Evolutionary conservation across 106 monocot genomes (phyloP).

Genomic region (Dendrobium catenatum): DNA sequence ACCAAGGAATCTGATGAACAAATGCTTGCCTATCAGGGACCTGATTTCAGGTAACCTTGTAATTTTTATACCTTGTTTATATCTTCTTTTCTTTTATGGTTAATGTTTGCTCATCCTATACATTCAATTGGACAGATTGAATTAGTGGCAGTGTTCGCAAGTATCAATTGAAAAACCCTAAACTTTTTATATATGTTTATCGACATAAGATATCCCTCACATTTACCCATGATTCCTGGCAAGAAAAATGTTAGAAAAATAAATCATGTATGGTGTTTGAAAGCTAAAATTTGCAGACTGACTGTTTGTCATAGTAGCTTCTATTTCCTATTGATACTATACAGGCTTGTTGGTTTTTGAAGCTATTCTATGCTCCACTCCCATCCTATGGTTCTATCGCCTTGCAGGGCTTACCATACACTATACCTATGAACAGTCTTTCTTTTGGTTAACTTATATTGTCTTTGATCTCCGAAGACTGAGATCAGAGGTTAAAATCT

Average conservation of each 20-base stretch:
- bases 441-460: background rate
- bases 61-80: background rate
- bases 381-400: too few species aligned
- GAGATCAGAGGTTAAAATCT: too few species aligned
- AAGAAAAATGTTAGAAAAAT: too few species aligned
- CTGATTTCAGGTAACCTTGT: conserved; percentile 52
- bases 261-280: too few species aligned
- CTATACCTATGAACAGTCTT: background rate
- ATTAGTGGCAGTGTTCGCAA: background rate
- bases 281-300: too few species aligned
- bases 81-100: background rate
- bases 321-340: background rate
- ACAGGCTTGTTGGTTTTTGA: background rate
- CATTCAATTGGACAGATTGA: background rate
- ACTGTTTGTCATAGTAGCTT: too few species aligned
- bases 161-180: background rate
- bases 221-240: too few species aligned
- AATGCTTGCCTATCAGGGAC: conserved; percentile 53
- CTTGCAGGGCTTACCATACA: background rate
- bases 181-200: too few species aligned
- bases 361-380: too few species aligned
- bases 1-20: conserved; percentile 21
- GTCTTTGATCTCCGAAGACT: too few species aligned
- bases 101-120: background rate
- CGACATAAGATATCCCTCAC: too few species aligned